Base-by-base conservation (phyloP, 1,284 basidiomycete genomes). In the Xerocomus amazonicus region DNA sequence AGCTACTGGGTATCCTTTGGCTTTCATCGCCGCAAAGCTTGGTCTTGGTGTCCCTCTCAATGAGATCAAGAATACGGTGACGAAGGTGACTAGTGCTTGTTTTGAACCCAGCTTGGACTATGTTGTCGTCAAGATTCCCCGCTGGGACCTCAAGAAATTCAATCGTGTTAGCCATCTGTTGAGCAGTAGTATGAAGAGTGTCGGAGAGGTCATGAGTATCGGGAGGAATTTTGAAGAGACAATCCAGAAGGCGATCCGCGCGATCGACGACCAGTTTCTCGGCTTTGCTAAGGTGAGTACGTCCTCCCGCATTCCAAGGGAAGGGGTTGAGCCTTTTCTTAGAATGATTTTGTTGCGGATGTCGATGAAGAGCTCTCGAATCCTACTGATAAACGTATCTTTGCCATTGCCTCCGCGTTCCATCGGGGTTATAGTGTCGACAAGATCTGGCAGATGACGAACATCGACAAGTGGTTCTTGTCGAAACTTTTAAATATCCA, bases 71-170 rank as follows among this genome's bases (percentile, higher is more conserved):
- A 99, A 99, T 75, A 88, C 88, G 29, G 96, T 98, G 54, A 98
- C 97, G 48, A 95, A 94, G 70, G 86, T 93, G 56, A 99, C 96
- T 5, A 89, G 85, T 32, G 96, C 96, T 9, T 99, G 97, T 76
- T 99, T 99, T 70, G 97, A 99, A 74, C 96, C 95, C 12, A 92
- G 88, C 62, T 80, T 99, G 74, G 96, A 99, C 71, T 98, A 99
- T 69, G 85, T 91, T 56, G 94, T 98, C 43, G 93, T 97, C 67
- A 99, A 99, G 78, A 97, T 99, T 64, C 96, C 96, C 47, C 87
- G 95, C 56, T 99, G 96, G 96, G 96, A 99, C 73, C 75, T 98
- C 65, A 96, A 96, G 71, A 99, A 99, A 80, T 99, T 99, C 74
- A 91, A 70, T 62, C 83, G 94, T 39, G 94, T 97, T 59, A 93